Conservation (phyloP, 129 eudicot genomes). For the Centaurea solstitialis region DNA sequence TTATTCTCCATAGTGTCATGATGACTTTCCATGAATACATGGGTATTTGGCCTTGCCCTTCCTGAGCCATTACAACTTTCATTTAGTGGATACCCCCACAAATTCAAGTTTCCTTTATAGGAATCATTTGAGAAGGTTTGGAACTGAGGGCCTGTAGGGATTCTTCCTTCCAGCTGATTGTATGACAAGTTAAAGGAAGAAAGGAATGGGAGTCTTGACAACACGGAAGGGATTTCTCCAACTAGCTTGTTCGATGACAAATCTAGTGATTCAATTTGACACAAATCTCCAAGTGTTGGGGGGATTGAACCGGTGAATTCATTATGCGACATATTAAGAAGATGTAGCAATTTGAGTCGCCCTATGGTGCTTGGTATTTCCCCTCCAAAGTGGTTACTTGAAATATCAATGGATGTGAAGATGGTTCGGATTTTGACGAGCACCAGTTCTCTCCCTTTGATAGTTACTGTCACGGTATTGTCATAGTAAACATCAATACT, state of each 20-base stretch:
- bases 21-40: not conserved
- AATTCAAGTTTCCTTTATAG: not conserved
- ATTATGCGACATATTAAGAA: constrained; percentile 27
- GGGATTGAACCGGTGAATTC: constrained; percentile 25
- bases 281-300: constrained; percentile 15
- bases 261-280: constrained; percentile 21
- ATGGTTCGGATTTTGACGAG: constrained; percentile 20
- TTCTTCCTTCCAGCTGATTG: constrained; percentile 23
- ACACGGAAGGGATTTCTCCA: constrained; percentile 21
- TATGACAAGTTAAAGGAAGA: constrained; percentile 12
- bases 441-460: not conserved
- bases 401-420: constrained; percentile 21
- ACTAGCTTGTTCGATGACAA: constrained; percentile 22
- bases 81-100: constrained; percentile 11
- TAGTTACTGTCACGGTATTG: not conserved
- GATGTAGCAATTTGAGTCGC: not conserved
- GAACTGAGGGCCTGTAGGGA: not conserved
- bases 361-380: constrained; percentile 15
- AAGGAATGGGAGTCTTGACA: constrained; percentile 4
- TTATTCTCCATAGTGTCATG: too few relatives aligned
- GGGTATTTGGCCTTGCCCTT: not conserved
- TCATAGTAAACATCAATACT: not conserved
- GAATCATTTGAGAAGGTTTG: not conserved
- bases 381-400: constrained; percentile 25
- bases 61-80: not conserved